Conservation (phyloP, 2,329 filamentous ascomycete genomes). For the Fusarium dimerum region DNA sequence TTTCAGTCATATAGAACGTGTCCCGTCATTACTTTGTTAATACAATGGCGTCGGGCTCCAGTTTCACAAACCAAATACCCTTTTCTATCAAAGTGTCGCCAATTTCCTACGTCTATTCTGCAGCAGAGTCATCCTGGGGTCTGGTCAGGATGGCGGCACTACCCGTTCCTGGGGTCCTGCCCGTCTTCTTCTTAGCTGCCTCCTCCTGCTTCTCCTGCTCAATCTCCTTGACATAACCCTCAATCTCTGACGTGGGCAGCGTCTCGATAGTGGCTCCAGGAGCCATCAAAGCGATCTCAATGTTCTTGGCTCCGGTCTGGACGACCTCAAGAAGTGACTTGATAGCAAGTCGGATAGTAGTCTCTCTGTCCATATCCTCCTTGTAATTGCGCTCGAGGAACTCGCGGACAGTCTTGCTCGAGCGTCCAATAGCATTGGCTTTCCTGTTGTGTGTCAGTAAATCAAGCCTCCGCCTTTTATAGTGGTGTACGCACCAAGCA, state of each 20-base stretch:
- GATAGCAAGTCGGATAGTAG: constrained; percentile 94
- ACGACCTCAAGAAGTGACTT: constrained; percentile 98
- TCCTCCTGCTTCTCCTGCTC: constrained; percentile 99
- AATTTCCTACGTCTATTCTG: constrained; percentile 33
- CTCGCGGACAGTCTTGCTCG: constrained; percentile 97
- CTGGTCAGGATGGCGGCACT: constrained; percentile 75
- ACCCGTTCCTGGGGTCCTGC: constrained; percentile 68
- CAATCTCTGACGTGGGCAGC: constrained; percentile 93
- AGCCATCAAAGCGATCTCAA: constrained; percentile 98
- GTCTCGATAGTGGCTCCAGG: constrained; percentile 90
- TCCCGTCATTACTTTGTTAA: constrained; percentile 39
- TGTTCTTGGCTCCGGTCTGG: constrained; percentile 98
- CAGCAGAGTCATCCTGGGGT: constrained; percentile 45
- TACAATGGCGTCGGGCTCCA: constrained; percentile 37
- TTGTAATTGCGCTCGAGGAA: constrained; percentile 99
- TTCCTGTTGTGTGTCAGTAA: constrained; percentile 66
- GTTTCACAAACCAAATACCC: constrained; percentile 27
- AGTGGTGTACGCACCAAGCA: constrained; percentile 71
- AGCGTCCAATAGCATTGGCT: constrained; percentile 97
- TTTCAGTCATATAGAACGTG: constrained; percentile 20
- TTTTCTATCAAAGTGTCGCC: constrained; percentile 27
- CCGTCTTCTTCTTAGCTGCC: constrained; percentile 93
- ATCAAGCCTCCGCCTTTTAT: not conserved
- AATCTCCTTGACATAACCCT: constrained; percentile 97
- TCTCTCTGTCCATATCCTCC: constrained; percentile 93